Base-by-base conservation (phyloP, 2,329 filamentous ascomycete genomes). In the Fusarium aywerte region DNA sequence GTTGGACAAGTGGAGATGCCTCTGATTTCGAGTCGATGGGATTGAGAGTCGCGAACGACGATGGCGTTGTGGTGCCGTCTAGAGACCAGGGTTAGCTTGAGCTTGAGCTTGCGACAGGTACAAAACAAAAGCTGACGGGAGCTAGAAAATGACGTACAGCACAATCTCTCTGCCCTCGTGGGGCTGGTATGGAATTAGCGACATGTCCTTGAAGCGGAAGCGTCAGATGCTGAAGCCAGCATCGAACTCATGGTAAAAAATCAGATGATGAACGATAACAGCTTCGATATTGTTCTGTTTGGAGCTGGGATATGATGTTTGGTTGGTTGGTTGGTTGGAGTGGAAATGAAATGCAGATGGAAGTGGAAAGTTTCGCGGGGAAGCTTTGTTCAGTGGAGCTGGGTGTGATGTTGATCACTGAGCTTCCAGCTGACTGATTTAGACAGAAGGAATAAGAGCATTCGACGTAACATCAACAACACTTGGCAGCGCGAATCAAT, bases 31-130 rank as follows among this genome's bases (percentile, higher is more conserved):
- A 99, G 88, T 72, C 94, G 92, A 67, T 90, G 90, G 8, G 94
- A 97, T 29, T 88, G 85, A 44, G 89, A 91, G 80, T 99, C 95
- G 75, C 92, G 94, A 35, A 98, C 89, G 42, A 99, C 96, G 58
- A 99, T 89, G 21, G 94, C 91, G 80, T 97, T 93, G 75, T 92
- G 91, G 78, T 97, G 93, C 65, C 95, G 96, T 51, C 96, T 98
- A 73, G 35, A 15, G 23, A 33, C 31, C 29, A 45, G 29, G 29
- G 18, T 53, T 53, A 53, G 39, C 50, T 53, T 53, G 21, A 27
- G 31, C 49, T 53, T n/a, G 21, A 73, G 70, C 36, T 45, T 44
- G 39, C 33, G 40, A 21, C 10, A 36, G 32, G 29, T 38, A 58
- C 27, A 9, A 10, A 20, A 58, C 31, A 43, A 49, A 39, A 58